Evolutionary conservation across 2,329 filamentous ascomycete genomes (phyloP), one percentile per base, ranked within the genome.

Genomic region (Exophiala viscosa): DNA sequence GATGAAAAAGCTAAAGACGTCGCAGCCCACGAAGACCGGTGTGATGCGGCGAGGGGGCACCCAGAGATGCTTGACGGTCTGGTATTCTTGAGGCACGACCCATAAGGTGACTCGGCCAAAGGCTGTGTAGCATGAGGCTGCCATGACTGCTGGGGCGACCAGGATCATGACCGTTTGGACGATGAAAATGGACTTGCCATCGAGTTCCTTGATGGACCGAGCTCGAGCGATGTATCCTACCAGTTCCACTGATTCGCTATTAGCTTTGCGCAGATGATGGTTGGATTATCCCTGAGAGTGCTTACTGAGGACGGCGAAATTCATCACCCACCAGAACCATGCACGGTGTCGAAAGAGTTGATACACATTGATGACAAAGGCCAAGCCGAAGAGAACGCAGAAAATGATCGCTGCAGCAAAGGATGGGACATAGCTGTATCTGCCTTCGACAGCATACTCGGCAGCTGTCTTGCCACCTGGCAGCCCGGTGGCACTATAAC

Each of bases 101-200:
- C 67, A 74, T 59, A 75, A 58, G 14, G 75, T 68, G 69, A 77
- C 73, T 1, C 73, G 68, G 7, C 68, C 74, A 13, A 77, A 66
- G 3, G 70, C 65, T 70, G 76, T 75, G 62, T 76, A 76, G 17
- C 69, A 68, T 47, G 73, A 76, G 3, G 73, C 73, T 50, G 76
- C 76, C 13, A 77, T 70, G 71, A 74, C 68, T 0, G 74, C 62
- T 2, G 69, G 70, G 0, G 73, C 70, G 3, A 76, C 64, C 1
- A 79, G 64, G 33, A 79, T 70, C 4, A 79, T 60, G 8, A 79
- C 60, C 3, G 69, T 69, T 9, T 69, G 69, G 2, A 65, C 51
- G 11, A 67, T 69, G 2, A 68, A 59, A 38, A 50, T 31, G 36
- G 33, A 38, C 18, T 10, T 32, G 35, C 32, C 41, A 31, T 35